phyloP scores from a whole-genome alignment of 768 basidiomycete genomes.

The Leucosporidium yakuticum region DNA sequence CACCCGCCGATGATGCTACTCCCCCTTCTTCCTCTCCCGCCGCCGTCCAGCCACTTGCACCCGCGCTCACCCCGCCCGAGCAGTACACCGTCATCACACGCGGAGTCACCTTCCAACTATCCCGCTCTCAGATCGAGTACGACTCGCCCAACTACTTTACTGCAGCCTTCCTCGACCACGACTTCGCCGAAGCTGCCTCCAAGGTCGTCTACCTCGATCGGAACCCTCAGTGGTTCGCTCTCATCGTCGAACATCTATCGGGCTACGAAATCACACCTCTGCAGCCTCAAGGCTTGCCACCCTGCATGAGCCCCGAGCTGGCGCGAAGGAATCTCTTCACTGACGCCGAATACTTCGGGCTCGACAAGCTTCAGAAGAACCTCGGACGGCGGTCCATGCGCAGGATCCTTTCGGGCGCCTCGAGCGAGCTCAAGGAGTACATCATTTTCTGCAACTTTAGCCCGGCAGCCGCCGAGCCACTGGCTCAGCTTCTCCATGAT shows the following conservation, averaged over 20 bases:
- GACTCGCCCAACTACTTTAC: constrained; percentile 35
- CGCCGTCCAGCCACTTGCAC: neutral
- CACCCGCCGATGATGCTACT: neutral
- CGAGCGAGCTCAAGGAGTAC: too few relatives aligned
- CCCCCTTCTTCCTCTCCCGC: neutral
- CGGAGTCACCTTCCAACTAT: constrained; percentile 10
- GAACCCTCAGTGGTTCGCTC: constrained; percentile 19
- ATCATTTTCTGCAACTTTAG: too few relatives aligned
- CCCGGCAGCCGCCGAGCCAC: too few relatives aligned
- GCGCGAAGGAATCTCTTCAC: neutral
- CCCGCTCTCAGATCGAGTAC: constrained; percentile 21
- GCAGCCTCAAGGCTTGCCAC: neutral
- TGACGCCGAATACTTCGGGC: constrained; percentile 13
- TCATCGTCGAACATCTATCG: constrained; percentile 22
- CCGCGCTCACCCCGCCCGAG: neutral
- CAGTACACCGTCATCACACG: constrained; percentile 21
- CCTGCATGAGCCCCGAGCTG: neutral
- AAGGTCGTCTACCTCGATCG: constrained; percentile 7
- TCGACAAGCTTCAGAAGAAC: neutral
- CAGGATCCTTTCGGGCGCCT: too few relatives aligned
- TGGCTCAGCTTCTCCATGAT: too few relatives aligned
- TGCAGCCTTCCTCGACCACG: constrained; percentile 12
- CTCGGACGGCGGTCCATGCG: too few relatives aligned
- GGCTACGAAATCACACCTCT: constrained; percentile 28
- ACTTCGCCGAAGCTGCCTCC: constrained; percentile 16